phyloP scores from a whole-genome alignment of 495 filamentous ascomycete genomes.

The Filosporella fistucella region DNA sequence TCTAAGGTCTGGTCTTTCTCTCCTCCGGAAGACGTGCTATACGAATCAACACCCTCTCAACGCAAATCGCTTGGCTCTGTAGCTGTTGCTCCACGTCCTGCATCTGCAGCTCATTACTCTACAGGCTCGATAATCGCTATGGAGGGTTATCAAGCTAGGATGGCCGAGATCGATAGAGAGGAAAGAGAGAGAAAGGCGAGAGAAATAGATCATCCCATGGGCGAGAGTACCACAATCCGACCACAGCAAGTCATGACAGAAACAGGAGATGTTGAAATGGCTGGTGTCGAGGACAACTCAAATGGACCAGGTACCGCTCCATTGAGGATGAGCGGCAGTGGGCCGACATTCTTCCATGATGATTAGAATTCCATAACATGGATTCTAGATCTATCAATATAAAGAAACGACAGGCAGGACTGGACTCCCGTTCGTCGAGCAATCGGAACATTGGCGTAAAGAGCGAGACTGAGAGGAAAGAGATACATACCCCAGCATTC shows the following conservation, averaged over 20 bases:
- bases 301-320: constrained; percentile 20
- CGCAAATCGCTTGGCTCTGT: constrained; percentile 14
- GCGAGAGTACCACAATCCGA: background rate
- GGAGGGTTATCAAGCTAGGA: no score
- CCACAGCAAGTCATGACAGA: background rate
- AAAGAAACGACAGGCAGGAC: no score
- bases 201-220: constrained; percentile 20
- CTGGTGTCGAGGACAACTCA: constrained; percentile 6
- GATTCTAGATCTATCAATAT: no score
- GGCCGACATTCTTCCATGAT: constrained; percentile 41
- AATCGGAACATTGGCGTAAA: no score
- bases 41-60: constrained; percentile 31
- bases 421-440: no score
- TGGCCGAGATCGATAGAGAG: no score
- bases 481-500: no score
- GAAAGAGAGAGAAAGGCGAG: background rate
- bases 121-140: no score
- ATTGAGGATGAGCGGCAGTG: constrained; percentile 9
- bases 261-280: constrained; percentile 22
- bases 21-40: constrained; percentile 64
- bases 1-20: constrained; percentile 86
- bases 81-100: constrained; percentile 13
- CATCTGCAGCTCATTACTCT: constrained; percentile 20
- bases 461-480: no score
- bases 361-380: no score